A percentile compares a stretch with the other conserved stretches of the same genome.
phyloP scores from a whole-genome alignment of 371 early-diverging fungal species.

The Mortierella sp. region DNA sequence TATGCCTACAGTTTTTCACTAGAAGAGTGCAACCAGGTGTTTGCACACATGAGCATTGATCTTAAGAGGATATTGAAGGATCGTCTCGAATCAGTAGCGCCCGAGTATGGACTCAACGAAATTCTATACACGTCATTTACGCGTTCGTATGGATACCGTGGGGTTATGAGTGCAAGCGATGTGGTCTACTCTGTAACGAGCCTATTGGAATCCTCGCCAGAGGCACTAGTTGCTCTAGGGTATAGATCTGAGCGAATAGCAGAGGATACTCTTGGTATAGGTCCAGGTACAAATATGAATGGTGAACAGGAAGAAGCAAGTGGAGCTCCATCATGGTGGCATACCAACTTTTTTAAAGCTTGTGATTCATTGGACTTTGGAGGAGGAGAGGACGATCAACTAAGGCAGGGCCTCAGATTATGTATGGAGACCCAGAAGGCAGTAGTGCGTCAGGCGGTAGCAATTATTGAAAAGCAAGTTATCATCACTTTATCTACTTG shows the following conservation, averaged over 20 bases:
- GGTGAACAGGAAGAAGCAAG: not conserved
- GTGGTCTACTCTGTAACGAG: conserved; percentile 84
- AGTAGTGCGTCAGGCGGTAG: conserved; percentile 79
- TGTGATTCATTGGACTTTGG: conserved; percentile 83
- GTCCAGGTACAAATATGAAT: conserved; percentile 20
- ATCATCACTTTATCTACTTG: conserved; percentile 77
- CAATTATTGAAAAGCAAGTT: conserved; percentile 81
- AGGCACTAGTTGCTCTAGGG: conserved; percentile 61
- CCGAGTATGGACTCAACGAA: conserved; percentile 83
- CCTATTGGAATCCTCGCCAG: conserved; percentile 75
- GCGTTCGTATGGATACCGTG: conserved; percentile 83
- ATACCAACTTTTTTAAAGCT: conserved; percentile 85
- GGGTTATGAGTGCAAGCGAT: conserved; percentile 83
- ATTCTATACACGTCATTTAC: conserved; percentile 85
- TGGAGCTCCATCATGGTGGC: conserved; percentile 64
- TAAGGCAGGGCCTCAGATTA: conserved; percentile 76
- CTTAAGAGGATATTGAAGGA: conserved; percentile 74
- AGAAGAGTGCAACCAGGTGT: conserved; percentile 75
- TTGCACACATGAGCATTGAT: conserved; percentile 84
- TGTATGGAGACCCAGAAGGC: conserved; percentile 82
- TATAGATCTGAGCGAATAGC: conserved; percentile 45
- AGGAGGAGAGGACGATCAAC: conserved; percentile 57
- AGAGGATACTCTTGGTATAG: conserved; percentile 20
- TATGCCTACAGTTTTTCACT: conserved; percentile 68
- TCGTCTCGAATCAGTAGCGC: conserved; percentile 78